Conservation (phyloP, 768 basidiomycete genomes). For the Boletus sp. region DNA sequence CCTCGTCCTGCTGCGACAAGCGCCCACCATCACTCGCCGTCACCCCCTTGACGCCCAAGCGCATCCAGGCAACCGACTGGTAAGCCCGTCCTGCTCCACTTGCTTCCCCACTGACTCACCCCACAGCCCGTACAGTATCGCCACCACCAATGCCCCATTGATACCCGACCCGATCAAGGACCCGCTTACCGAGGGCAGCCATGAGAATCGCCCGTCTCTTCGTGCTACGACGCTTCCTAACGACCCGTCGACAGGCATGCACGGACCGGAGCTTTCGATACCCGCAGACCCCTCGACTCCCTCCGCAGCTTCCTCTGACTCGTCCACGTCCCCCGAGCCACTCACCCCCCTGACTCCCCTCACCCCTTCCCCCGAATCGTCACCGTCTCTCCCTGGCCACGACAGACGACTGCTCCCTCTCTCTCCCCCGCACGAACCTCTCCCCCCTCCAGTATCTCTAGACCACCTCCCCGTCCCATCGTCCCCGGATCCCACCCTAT, state of each 20-base stretch:
- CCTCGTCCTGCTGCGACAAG: background rate
- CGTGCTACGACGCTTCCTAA: too few species aligned
- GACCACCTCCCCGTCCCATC: slow-evolving; percentile 1
- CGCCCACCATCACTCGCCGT: slow-evolving; percentile 12
- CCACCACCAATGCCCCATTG: background rate
- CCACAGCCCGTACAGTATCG: slow-evolving; percentile 1
- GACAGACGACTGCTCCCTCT: slow-evolving; percentile 18
- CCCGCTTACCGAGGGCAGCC: background rate
- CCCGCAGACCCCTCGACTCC: background rate
- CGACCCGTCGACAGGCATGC: background rate
- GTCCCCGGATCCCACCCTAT: background rate
- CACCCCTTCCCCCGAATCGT: slow-evolving; percentile 21
- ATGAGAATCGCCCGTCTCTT: too few species aligned
- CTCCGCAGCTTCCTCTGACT: background rate
- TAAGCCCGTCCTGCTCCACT: background rate
- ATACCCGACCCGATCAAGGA: background rate
- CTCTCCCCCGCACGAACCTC: slow-evolving; percentile 7
- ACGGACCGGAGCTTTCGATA: slow-evolving; percentile 1
- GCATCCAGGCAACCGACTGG: background rate
- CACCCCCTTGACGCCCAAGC: slow-evolving; percentile 7
- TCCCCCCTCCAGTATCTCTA: slow-evolving; percentile 3
- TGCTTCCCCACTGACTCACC: background rate
- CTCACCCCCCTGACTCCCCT: slow-evolving; percentile 24
- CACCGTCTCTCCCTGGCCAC: slow-evolving; percentile 26
- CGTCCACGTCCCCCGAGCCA: slow-evolving; percentile 10